Evolutionary conservation across 2,329 filamentous ascomycete genomes (phyloP), one percentile per base, ranked within the genome.

Genomic region (Juglanconis oblonga): DNA sequence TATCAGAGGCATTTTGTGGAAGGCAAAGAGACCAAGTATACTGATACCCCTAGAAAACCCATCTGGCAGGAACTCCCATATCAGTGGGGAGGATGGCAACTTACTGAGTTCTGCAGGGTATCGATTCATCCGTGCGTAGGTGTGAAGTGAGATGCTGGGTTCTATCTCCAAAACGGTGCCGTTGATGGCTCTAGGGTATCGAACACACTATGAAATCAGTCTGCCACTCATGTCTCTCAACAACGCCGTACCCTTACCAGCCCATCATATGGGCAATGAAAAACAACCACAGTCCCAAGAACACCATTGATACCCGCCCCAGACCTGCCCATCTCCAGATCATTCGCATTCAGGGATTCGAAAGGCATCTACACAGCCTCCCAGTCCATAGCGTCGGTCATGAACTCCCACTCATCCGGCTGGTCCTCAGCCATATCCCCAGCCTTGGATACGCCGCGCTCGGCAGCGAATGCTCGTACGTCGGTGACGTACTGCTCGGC

Each of bases 301-400:
- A 13, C 38, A 11, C 38, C 38, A 42, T 10, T 14, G 4, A 42
- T 42, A 5, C 24, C 24, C 24, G 24, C 24, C 24, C 24, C 24
- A 24, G 24, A 24, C 24, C 24, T 24, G 24, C 24, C 24, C 24
- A 24, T 24, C 24, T 24, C 24, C 24, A 24, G 24, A 24, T 24
- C 24, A 24, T 24, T 24, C 24, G 24, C 24, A 24, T 24, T 24
- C 2, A 24, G 24, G 24, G 24, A 24, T 24, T 24, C 24, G 32
- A 38, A 4, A 10, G 3, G 9, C 42, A 31, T n/a, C 44, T 59
- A 71, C 14, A 72, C 71, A 7, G 73, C 74, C 67, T 84, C 79
- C 82, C 81, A 84, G 61, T 85, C 82, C 82, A 85, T 86, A 1
- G 81, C 82, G 63, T 85, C 83, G 2, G 82, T 78, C 71, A 86